Evolutionary conservation across 2,329 filamentous ascomycete species (phyloP).

Genomic region (Sporothrix schenckii): DNA sequence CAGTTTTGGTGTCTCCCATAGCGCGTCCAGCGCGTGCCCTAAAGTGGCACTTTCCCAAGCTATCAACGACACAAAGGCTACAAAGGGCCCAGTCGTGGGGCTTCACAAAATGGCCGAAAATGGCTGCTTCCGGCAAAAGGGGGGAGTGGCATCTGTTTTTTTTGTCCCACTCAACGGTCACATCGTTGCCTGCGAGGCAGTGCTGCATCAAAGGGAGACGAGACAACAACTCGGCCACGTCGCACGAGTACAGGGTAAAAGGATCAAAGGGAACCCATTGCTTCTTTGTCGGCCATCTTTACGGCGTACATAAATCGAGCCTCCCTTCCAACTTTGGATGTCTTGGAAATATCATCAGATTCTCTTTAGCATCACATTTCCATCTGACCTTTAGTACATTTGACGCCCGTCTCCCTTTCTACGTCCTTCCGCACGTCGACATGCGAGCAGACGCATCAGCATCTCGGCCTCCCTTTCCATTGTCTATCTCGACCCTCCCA

Average conservation of each 20-base stretch:
- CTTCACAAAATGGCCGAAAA: background rate
- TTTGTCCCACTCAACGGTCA: background rate
- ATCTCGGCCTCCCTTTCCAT: too few species aligned
- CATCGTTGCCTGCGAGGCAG: slow-evolving; percentile 22
- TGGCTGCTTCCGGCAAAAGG: background rate
- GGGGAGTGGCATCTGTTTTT: too few species aligned
- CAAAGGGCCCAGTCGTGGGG: slow-evolving; percentile 8
- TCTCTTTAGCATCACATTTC: background rate
- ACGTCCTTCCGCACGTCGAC: background rate
- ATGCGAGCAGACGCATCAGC: background rate
- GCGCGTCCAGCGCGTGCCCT: slow-evolving; percentile 17
- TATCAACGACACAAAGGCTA: background rate
- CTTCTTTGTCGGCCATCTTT: background rate
- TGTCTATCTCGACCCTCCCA: background rate
- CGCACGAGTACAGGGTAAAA: background rate
- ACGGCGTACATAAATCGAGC: too few species aligned
- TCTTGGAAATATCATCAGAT: background rate
- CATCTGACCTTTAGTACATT: background rate
- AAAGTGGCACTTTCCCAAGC: background rate
- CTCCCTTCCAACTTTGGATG: background rate
- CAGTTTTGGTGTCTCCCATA: background rate
- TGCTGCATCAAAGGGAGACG: background rate
- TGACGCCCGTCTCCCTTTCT: background rate
- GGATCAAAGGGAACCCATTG: background rate
- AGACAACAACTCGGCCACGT: slow-evolving; percentile 4